Evolutionary conservation across 148 eudicot genomes (phyloP), one percentile per base, ranked within the genome.

Genomic region (Gaultheria prostrata): DNA sequence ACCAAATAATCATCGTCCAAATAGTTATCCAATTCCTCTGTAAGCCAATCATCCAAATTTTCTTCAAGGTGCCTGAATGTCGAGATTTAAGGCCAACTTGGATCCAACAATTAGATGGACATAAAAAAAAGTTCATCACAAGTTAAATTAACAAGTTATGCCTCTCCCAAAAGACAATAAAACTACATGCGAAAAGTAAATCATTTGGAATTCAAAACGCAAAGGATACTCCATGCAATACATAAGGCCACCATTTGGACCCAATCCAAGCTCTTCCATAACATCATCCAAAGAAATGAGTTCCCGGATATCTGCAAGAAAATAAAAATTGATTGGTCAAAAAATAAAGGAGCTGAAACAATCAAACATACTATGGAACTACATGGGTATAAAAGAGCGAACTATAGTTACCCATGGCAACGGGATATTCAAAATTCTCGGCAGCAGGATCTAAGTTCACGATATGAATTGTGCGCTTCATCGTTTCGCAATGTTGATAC

Each of bases 381-480:
- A 67, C 10, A 28, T 28, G 39, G 18, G 75, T 26, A 45, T 18
- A 30, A 63, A 54, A 56, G 4, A 57, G 39, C 11, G 51, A 56
- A 48, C 49, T 53, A 17, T 24, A 80, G 83, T 88, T 79, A 91
- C 91, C 96, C 82, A 93, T 92, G 63, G 98, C 95, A 18, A 97
- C 98, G 33, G 98, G 98, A 83, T 97, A 97, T 86, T 97, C 95
- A 75, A 97, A 97, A 71, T 90, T 87, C 87, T 96, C 98, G 0
- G 99, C 99, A 61, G 99, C 99, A 83, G 98, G 99, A 88, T 96
- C 99, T 48, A 96, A 86, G 85, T 97, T 97, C 71, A 97, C 93
- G 59, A 97, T 85, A 82, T 93, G 91, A 46, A 97, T 87, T 57
- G 93, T 80, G 67, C 98, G 90, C 21, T 89, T 82, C 81, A 88